Evolutionary conservation across 2,329 filamentous ascomycete genomes (phyloP), one percentile per base, ranked within the genome.

Genomic region (Zymoseptoria ardabiliae): DNA sequence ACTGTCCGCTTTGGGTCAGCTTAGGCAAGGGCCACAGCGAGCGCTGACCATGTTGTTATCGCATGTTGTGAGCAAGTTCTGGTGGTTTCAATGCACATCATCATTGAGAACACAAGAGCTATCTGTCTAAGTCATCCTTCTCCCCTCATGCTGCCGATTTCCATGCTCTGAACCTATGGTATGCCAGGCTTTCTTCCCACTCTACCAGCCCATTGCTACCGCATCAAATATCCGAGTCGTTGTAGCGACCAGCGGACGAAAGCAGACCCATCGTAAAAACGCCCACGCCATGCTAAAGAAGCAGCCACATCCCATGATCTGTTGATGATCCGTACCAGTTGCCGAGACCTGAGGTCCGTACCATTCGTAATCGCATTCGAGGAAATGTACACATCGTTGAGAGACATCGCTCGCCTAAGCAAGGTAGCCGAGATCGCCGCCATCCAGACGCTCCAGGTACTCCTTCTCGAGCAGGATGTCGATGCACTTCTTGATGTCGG

Each of bases 401-500:
- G 48, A 25, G n/a, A 30, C 45, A 50, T 19, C 49, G 11, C 53
- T 23, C 21, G 17, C 41, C 56, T 84, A 97, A 69, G 93, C 93
- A 65, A 97, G 85, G 75, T 97, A 97, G 59, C 93, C 91, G 61
- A 99, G 83, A 72, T 97, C 91, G 71, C 97, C 94, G 57, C 90
- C 91, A 53, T 97, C 94, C 60, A 97, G 79, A 59, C 94, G 90
- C 80, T 99, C 94, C 54, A 99, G 84, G 71, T 99, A 99, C 75
- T 99, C 94, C 81, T 99, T 99, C 81, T 99, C 94, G 65, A 99
- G 87, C 49, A 99, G 82, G 65, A 96, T 96, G 76, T 99, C 94
- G 73, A 99, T 97, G 76, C 94, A 97, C 80, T 97, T 99, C 81
- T 99, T 99, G 83, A 99, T 99, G 69, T 99, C 94, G 17, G 85